Percentiles rank a stretch among this genome's conserved stretches.
Evolutionary conservation across 2,329 filamentous ascomycete genomes (phyloP).

Genomic region (Madurella mycetomatis): DNA sequence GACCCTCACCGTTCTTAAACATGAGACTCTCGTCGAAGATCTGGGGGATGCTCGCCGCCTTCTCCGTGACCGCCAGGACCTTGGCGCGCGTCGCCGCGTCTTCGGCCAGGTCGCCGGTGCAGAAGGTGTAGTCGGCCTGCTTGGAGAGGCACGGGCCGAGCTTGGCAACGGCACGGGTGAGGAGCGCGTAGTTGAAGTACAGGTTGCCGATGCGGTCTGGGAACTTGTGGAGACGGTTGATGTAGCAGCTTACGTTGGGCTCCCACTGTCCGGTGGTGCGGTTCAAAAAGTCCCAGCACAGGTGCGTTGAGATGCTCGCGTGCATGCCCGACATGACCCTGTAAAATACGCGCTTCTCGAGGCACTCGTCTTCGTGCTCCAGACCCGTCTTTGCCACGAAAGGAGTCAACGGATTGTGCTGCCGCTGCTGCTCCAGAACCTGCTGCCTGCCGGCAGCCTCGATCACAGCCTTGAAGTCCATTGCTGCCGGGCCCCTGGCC

Average conservation of each 20-base stretch:
- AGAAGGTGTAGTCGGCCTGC: conserved; percentile 73
- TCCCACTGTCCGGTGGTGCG: conserved; percentile 91
- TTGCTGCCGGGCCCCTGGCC: conserved; percentile 49
- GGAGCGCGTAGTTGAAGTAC: conserved; percentile 98
- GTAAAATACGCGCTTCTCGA: conserved; percentile 99
- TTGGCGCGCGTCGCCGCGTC: conserved; percentile 76
- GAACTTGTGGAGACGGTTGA: conserved; percentile 73
- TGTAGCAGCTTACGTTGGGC: conserved; percentile 86
- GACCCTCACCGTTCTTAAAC: conserved; percentile 75
- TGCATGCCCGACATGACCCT: conserved; percentile 96
- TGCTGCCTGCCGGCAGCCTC: conserved; percentile 57
- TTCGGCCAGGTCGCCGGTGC: conserved; percentile 75
- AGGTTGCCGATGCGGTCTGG: conserved; percentile 94
- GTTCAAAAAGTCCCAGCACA: conserved; percentile 95
- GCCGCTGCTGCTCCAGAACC: conserved; percentile 56
- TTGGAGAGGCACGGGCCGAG: conserved; percentile 70
- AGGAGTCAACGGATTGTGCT: conserved; percentile 50
- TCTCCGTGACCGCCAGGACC: conserved; percentile 69
- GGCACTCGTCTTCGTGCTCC: conserved; percentile 82
- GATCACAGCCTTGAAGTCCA: conserved; percentile 59
- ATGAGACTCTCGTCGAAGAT: conserved; percentile 95
- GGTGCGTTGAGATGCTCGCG: conserved; percentile 90
- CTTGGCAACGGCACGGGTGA: conserved; percentile 87
- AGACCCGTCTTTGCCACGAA: conserved; percentile 61
- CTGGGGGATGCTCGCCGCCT: conserved; percentile 63